Base-by-base conservation (phyloP, 768 basidiomycete genomes). In the Terana coerulea region DNA sequence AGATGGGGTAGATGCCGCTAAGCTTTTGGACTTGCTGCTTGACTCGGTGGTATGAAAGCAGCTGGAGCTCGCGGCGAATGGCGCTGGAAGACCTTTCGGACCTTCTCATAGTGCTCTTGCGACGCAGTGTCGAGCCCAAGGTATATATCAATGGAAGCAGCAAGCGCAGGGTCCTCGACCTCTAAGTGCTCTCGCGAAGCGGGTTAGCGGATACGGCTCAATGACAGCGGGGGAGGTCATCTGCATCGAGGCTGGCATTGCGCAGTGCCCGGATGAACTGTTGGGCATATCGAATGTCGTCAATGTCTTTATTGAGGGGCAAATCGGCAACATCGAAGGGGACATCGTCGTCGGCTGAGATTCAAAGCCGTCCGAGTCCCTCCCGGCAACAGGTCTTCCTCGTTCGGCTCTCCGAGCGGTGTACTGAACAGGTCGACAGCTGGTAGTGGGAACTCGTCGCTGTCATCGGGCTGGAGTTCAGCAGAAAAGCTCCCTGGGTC, bases 111-210 rank as follows among this genome's bases (percentile, higher is more conserved):
- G 0, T 60, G 57, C 37, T 60, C 52, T 34, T 72, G 54, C 0
- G 74, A 68, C 3, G 68, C 55, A 45, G 70, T 64, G n/a, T 50
- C 52, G 37, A 55, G 56, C 0, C 41, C 43, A 6, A 74, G 53
- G 46, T 63, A 72, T 1, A 71, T 34, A 10, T 71, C 63, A 21
- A 75, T 28, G 0, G 70, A 69, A n/a, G 69, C 63, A 2, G 64
- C 62, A 8, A 58, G 52, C 46, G 67, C 9, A 3, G 14, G 12
- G 26, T 49, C 47, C 6, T 54, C n/a, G 29, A 54, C 22, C 11
- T 24, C 3, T 11, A 56, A 24, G 5, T 21, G 17, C 26, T 37
- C 33, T 28, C 35, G 25, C n/a, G 33, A 21, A 12, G 55, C n/a
- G n/a, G n/a, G 55, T 34, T 57, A 41, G 30, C 47, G 45, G 21